Conservation (phyloP, 805 yeast genomes). For the Pichia heedii region DNA sequence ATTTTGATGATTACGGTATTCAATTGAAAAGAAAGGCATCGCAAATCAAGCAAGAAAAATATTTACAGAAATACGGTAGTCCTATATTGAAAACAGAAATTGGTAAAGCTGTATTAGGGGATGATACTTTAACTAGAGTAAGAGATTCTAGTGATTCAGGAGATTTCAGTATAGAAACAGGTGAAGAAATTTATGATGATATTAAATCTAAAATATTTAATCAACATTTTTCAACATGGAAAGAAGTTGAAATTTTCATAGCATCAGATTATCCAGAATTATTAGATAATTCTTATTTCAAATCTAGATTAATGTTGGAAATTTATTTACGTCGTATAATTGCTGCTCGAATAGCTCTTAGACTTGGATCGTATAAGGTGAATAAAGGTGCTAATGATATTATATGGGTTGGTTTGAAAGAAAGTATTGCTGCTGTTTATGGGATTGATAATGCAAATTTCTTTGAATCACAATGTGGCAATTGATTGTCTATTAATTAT, state of each 20-base stretch:
- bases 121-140: background rate
- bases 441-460: constrained; percentile 25
- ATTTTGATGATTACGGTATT: background rate
- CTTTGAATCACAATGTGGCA: constrained; percentile 16
- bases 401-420: constrained; percentile 34
- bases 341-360: constrained; percentile 23
- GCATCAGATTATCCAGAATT: constrained; percentile 14
- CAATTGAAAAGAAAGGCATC: background rate
- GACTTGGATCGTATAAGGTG: constrained; percentile 18
- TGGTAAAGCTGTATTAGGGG: background rate
- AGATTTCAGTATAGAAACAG: constrained; percentile 22
- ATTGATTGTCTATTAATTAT: background rate
- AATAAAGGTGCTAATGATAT: constrained; percentile 14
- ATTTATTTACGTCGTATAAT: constrained; percentile 26
- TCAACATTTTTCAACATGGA: constrained; percentile 12
- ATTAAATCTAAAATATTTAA: constrained; percentile 15
- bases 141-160: constrained; percentile 18
- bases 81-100: background rate
- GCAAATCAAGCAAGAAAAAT: background rate
- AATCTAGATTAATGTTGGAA: constrained; percentile 22
- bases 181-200: constrained; percentile 17
- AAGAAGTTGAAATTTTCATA: constrained; percentile 10
- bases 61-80: constrained; percentile 4
- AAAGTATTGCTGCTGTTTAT: constrained; percentile 46
- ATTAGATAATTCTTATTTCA: constrained; percentile 17